Evolutionary conservation across 441 rosid species (phyloP).

Genomic region (Erodium moschatum): DNA sequence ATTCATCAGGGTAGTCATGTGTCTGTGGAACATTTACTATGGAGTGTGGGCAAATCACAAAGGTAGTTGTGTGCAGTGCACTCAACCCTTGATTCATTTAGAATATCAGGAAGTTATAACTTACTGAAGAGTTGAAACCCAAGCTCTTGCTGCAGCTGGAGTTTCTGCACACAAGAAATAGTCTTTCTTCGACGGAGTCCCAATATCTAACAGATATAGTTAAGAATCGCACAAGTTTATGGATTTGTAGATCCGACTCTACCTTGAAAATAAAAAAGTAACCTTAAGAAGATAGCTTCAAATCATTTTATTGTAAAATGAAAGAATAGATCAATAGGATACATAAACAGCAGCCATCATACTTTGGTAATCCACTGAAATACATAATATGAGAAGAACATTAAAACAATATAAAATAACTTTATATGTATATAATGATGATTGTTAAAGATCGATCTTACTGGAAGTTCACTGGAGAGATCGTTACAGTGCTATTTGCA

Average conservation of each 20-base stretch:
- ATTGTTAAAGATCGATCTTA: constrained; percentile 30
- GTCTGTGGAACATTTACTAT: too few species aligned
- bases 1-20: too few species aligned
- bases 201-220: constrained; percentile 52
- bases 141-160: constrained; percentile 91
- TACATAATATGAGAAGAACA: constrained; percentile 17
- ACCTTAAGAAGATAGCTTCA: too few species aligned
- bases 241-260: too few species aligned
- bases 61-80: too few species aligned
- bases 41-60: too few species aligned
- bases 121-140: constrained; percentile 93
- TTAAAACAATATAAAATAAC: constrained; percentile 8
- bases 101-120: constrained; percentile 16
- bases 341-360: constrained; percentile 92
- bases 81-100: too few species aligned
- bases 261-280: too few species aligned
- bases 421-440: too few species aligned
- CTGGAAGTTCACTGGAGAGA: constrained; percentile 96
- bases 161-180: constrained; percentile 95
- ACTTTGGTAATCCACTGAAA: constrained; percentile 90
- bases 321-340: constrained; percentile 40
- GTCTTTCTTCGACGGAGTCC: constrained; percentile 86
- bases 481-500: constrained; percentile 76
- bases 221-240: constrained; percentile 20
- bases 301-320: too few species aligned